phyloP scores from a whole-genome alignment of 2,329 filamentous ascomycete species.

The Phialophora verrucosa region DNA sequence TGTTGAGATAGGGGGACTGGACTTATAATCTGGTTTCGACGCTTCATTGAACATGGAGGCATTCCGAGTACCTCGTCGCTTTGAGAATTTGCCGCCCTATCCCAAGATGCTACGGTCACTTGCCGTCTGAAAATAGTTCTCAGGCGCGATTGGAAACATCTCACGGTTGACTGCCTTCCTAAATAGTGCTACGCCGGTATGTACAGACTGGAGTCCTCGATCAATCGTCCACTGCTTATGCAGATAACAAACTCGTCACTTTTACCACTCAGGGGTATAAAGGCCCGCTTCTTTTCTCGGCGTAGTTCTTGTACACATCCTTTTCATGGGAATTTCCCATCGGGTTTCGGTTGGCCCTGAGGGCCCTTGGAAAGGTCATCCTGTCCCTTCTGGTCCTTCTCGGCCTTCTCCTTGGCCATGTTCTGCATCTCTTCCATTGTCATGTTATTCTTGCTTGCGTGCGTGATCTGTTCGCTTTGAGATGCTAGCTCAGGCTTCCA shows the following conservation, averaged over 20 bases:
- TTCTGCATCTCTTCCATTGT: conserved; percentile 40
- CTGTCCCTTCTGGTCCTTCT: conserved; percentile 7
- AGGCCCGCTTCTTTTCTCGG: neutral
- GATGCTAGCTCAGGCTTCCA: conserved; percentile 40
- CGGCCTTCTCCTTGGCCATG: conserved; percentile 24
- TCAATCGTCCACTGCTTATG: neutral
- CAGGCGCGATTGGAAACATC: neutral
- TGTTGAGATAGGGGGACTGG: neutral
- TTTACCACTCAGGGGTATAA: neutral
- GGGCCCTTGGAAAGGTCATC: neutral
- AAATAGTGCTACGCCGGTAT: conserved; percentile 4
- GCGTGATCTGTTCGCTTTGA: conserved; percentile 33
- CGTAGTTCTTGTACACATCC: neutral
- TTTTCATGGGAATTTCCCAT: neutral
- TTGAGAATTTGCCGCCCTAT: neutral
- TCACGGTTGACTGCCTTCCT: neutral
- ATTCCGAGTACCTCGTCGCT: neutral
- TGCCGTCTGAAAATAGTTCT: neutral
- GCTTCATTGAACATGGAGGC: neutral
- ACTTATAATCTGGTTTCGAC: neutral
- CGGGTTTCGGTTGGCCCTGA: neutral
- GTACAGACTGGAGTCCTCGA: conserved; percentile 3
- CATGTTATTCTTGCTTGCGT: conserved; percentile 34
- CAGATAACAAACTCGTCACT: neutral
- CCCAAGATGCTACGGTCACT: neutral